Percentiles rank a stretch among this genome's conserved stretches.
Evolutionary conservation across 2,329 filamentous ascomycete genomes (phyloP).

Genomic region (Cercospora zeina): DNA sequence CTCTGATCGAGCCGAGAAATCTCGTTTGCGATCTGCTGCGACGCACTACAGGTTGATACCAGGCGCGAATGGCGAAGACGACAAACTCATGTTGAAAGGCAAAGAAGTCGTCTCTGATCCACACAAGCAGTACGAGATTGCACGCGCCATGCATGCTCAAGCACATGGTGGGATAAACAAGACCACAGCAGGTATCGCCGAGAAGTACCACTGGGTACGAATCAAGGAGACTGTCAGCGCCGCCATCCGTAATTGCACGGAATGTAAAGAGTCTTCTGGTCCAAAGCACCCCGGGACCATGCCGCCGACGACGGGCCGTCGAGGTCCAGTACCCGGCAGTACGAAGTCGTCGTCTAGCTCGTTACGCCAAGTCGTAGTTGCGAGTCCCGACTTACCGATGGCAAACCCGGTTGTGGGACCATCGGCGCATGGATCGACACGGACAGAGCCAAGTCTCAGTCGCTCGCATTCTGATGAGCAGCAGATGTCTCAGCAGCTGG

Average conservation of each 20-base stretch:
- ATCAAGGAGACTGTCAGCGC: conserved; percentile 97
- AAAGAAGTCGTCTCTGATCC: conserved; percentile 96
- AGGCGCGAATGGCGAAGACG: conserved; percentile 53
- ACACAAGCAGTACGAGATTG: conserved; percentile 85
- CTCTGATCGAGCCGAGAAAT: conserved; percentile 93
- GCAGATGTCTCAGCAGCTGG: conserved; percentile 5
- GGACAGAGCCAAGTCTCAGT: background rate
- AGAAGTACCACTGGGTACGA: conserved; percentile 94
- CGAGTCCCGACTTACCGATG: conserved; percentile 20
- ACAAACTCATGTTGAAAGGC: conserved; percentile 92
- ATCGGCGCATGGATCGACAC: background rate
- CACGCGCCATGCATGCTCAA: conserved; percentile 69
- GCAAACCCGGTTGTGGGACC: conserved; percentile 18
- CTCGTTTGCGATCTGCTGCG: conserved; percentile 84
- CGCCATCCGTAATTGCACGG: conserved; percentile 85
- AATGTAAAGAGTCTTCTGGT: conserved; percentile 76
- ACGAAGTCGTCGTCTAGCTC: conserved; percentile 10
- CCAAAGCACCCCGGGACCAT: conserved; percentile 26
- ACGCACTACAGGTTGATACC: conserved; percentile 85
- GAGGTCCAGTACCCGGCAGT: conserved; percentile 14
- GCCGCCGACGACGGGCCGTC: conserved; percentile 13
- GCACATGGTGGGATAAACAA: conserved; percentile 96
- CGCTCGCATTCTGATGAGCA: background rate
- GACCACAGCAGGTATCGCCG: conserved; percentile 89
- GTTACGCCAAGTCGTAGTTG: conserved; percentile 19